Base-by-base conservation (phyloP, 2,329 filamentous ascomycete species). In the Sclerotinia spermophila region DNA sequence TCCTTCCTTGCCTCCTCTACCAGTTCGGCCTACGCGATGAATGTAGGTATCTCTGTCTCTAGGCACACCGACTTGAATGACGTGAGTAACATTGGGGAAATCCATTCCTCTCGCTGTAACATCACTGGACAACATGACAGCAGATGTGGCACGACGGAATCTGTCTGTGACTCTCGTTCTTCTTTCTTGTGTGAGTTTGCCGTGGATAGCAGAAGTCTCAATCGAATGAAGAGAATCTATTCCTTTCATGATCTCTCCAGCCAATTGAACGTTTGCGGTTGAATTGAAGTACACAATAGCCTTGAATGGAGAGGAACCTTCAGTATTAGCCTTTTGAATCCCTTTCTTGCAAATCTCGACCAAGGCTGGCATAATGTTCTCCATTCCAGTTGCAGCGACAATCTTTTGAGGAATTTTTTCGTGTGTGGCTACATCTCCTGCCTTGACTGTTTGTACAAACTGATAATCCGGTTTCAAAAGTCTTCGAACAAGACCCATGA, bases 231-330 rank as follows among this genome's bases (percentile, higher is more conserved):
- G 71, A 1, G 76, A 75, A 38, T 72, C 73, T 6, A 80, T 62
- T 53, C 76, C 76, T 30, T 75, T 71, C 70, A 83, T 81, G 69
- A 93, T 88, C 27, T 86, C 83, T 30, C 85, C 82, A n/a, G 87
- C 86, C 42, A 94, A 82, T 67, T 88, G 83, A 65, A 95, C 92
- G 75, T 91, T 86, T 30, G 87, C 86, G 0, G 92, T 96, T 33
- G 90, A 92, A 77, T 91, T 91, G 80, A 95, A 91, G 83, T 97
- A 99, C 42, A 97, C 84, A 73, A 99, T 96, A 24, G 94, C 94
- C 84, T 99, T 99, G 86, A 98, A 97, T 44, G 77, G 78, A 19
- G 68, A 65, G 8, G 72, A 51, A 15, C 68, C 71, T n/a, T 62
- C 70, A 0, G 70, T 61, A 2, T 66, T 67, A 21, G 61, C 68